Evolutionary conservation across 768 basidiomycete species (phyloP), one percentile per base, ranked within the genome.

Genomic region (Coprinellus aureogranulatus): DNA sequence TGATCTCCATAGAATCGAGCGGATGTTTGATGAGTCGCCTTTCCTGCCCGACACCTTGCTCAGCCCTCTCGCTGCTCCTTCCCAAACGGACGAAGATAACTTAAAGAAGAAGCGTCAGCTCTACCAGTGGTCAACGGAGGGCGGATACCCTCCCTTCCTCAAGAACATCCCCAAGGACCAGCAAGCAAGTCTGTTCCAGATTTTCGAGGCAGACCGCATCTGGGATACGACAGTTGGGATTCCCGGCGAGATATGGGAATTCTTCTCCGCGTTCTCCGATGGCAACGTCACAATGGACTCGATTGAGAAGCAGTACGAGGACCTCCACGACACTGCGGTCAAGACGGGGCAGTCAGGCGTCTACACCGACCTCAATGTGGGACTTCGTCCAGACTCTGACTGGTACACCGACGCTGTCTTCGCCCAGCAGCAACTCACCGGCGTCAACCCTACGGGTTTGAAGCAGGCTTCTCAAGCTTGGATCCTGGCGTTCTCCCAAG

Each of bases 341-440:
- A 37, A 56, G 27, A 31, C 34, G 27, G 10, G 41, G 27, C 18
- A 49, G 23, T 23, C 50, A 34, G 61, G 67, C 56, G 65, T 69
- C 64, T 69, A 64, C 52, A 62, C 47, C 41, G 50, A 46, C 49
- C 58, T 54, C 16, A 72, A 70, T 50, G 62, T 72, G n/a, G 70
- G 70, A 2, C 61, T 60, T 45, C 65, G 69, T 25, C 34, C 55
- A 18, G 34, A 34, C 14, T 34, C 34, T 34, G 70, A 72, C 54
- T 72, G 70, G 70, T 72, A 66, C 45, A 67, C 67, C 22, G 70
- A 72, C 47, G 67, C 65, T 20, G 68, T 65, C 14, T 72, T 69
- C 49, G 69, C 55, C 5, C 69, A 70, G 37, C 70, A 72, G 51
- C 64, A 65, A 42, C 67, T 72, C 48, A 68, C 65, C 27, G 70